Evolutionary conservation across 495 filamentous ascomycete species (phyloP).

Genomic region (Penicillium turbatum): DNA sequence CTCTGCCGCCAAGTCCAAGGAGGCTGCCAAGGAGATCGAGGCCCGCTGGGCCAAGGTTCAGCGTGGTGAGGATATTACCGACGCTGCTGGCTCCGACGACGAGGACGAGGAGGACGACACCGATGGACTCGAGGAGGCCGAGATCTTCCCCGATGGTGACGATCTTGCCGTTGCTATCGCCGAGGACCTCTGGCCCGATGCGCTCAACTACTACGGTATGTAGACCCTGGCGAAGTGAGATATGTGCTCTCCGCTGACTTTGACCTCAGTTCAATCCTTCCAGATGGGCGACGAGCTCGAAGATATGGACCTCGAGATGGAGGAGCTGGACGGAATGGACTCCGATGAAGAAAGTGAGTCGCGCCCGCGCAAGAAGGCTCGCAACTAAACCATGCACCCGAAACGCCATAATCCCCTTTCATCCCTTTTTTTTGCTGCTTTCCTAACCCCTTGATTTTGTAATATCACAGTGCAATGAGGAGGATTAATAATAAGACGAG

Average conservation of each 20-base stretch:
- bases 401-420: conserved; percentile 18
- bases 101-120: conserved; percentile 46
- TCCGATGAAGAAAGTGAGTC: conserved; percentile 31
- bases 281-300: conserved; percentile 26
- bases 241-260: conserved; percentile 10
- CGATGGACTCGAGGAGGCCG: conserved; percentile 55
- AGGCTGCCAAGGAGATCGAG: conserved; percentile 53
- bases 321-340: conserved; percentile 29
- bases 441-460: conserved; percentile 21
- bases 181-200: conserved; percentile 83
- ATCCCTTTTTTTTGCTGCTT: conserved; percentile 13
- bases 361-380: conserved; percentile 44
- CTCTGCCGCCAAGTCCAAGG: conserved; percentile 62
- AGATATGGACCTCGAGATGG: conserved; percentile 35
- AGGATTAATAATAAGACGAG: conserved; percentile 81
- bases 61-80: conserved; percentile 45
- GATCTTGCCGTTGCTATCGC: conserved; percentile 72
- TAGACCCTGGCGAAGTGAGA: conserved; percentile 11
- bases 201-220: conserved; percentile 88
- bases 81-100: conserved; percentile 36
- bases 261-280: conserved; percentile 31
- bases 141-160: conserved; percentile 79
- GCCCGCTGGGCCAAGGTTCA: conserved; percentile 54
- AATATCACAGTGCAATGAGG: conserved; percentile 52
- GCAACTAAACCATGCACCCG: conserved; percentile 25